These are phyloP conservation scores for Aspergillus sp. DNA, from an alignment of 2,329 filamentous ascomycete genomes.

Conservation along the genomic window DNA sequence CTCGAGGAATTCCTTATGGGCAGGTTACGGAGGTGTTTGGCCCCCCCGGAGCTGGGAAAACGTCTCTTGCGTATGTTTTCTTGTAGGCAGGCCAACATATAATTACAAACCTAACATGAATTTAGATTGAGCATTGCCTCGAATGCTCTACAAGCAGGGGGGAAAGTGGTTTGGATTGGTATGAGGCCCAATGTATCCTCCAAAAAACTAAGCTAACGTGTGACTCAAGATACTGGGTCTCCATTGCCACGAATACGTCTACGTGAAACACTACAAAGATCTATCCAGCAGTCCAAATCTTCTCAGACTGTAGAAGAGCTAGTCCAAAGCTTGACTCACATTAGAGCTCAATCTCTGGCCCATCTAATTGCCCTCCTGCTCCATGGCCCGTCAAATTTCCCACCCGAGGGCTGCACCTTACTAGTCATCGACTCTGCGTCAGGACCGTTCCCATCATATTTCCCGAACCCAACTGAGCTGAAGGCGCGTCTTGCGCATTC, in stretches of 20 bases:
- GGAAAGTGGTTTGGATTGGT: constrained; percentile 81
- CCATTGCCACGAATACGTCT: constrained; percentile 51
- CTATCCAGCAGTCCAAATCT: constrained; percentile 9
- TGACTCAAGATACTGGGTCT: constrained; percentile 47
- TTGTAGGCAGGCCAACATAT: constrained; percentile 10
- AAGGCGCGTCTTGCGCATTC: constrained; percentile 27
- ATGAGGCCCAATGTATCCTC: constrained; percentile 27
- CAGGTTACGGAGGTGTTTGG: constrained; percentile 87
- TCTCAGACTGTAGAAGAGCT: constrained; percentile 25
- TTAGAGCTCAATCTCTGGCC: constrained; percentile 58
- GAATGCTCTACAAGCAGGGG: constrained; percentile 60
- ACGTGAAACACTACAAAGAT: constrained; percentile 42
- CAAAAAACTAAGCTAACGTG: constrained; percentile 5
- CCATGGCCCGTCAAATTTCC: constrained; percentile 62
- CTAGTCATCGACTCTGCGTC: constrained; percentile 79
- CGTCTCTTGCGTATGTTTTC: constrained; percentile 68
- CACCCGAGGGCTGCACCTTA: constrained; percentile 63
- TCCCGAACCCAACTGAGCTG: constrained; percentile 59
- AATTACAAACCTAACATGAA: constrained; percentile 15
- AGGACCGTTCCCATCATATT: constrained; percentile 71
- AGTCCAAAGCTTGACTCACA: constrained; percentile 62
- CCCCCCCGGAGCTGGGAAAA: constrained; percentile 83
- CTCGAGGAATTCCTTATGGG: constrained; percentile 67
- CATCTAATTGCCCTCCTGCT: constrained; percentile 72
- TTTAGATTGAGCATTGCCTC: constrained; percentile 69